These are phyloP conservation scores for Xylogone sp. DNA, from an alignment of 2,329 filamentous ascomycete species.

Conservation along the genomic window DNA sequence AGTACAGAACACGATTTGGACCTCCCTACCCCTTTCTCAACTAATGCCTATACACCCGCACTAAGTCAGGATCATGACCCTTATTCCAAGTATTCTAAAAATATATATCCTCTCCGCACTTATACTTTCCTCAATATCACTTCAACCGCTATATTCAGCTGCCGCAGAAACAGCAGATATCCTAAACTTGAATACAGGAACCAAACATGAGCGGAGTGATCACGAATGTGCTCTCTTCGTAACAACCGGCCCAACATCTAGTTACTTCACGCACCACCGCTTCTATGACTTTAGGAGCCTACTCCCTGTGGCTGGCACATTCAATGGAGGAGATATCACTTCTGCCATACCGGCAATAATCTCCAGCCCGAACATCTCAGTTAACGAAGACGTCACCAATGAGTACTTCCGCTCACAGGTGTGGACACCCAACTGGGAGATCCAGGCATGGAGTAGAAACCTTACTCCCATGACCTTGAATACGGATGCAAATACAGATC, in stretches of 20 bases:
- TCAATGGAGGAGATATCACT: too few species aligned
- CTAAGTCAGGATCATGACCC: too few species aligned
- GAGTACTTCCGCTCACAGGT: not conserved
- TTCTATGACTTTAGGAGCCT: constrained; percentile 6
- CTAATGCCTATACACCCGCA: too few species aligned
- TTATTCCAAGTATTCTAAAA: too few species aligned
- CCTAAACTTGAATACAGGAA: too few species aligned
- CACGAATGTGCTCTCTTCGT: constrained; percentile 3
- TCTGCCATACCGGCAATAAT: not conserved
- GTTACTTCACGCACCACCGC: constrained; percentile 4
- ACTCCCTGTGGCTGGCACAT: too few species aligned
- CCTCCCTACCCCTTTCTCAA: too few species aligned
- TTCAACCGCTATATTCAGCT: too few species aligned
- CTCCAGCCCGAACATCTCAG: not conserved
- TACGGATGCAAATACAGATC: constrained; percentile 1
- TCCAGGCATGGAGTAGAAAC: constrained; percentile 5
- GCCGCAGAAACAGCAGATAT: too few species aligned
- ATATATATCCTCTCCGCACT: too few species aligned
- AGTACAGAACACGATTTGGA: too few species aligned
- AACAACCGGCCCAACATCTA: constrained; percentile 1
- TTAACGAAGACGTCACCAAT: constrained; percentile 1
- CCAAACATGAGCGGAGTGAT: constrained; percentile 3
- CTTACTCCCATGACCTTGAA: not conserved
- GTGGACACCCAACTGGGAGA: constrained; percentile 4
- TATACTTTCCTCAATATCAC: too few species aligned